Percentiles rank a stretch among this genome's conserved stretches.
Evolutionary conservation across 1,284 basidiomycete genomes (phyloP).

Genomic region (Cystobasidium slooffiae): DNA sequence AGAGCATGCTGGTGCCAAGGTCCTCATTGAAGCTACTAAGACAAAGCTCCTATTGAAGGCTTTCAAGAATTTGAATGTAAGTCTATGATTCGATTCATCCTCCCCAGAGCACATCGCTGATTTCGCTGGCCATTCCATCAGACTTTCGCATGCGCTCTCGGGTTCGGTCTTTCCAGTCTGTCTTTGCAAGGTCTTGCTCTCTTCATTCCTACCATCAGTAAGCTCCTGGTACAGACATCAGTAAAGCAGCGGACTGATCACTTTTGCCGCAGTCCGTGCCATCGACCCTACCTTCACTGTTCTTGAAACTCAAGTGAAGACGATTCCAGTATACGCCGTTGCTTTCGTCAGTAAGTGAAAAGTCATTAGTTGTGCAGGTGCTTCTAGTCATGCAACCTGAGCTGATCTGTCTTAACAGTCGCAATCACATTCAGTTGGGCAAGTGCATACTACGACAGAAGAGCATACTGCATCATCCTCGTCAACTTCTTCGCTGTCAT

Average conservation of each 20-base stretch:
- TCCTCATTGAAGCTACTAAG: conserved; percentile 49
- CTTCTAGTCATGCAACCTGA: conserved; percentile 32
- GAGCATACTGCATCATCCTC: conserved; percentile 34
- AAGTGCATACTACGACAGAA: conserved; percentile 25
- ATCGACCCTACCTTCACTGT: conserved; percentile 30
- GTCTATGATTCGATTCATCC: conserved; percentile 35
- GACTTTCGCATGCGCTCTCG: conserved; percentile 44
- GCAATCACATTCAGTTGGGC: conserved; percentile 15
- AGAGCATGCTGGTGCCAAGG: conserved; percentile 46
- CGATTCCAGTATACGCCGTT: conserved; percentile 47
- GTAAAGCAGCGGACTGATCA: background rate
- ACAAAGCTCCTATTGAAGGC: conserved; percentile 44
- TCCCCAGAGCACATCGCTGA: background rate
- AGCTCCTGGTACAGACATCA: conserved; percentile 25
- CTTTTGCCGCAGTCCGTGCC: background rate
- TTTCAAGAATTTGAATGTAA: conserved; percentile 49
- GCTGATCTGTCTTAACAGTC: conserved; percentile 34
- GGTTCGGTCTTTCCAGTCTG: conserved; percentile 53
- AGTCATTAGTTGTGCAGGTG: conserved; percentile 33
- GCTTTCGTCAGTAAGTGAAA: conserved; percentile 46
- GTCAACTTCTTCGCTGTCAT: conserved; percentile 25
- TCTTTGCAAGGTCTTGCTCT: conserved; percentile 52
- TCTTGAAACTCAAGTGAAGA: conserved; percentile 13
- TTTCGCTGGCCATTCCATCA: conserved; percentile 31
- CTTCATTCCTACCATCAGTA: conserved; percentile 53